Percentiles rank a stretch among this genome's conserved stretches.
Conservation (phyloP, 805 yeast genomes). For the Pichia californica region DNA sequence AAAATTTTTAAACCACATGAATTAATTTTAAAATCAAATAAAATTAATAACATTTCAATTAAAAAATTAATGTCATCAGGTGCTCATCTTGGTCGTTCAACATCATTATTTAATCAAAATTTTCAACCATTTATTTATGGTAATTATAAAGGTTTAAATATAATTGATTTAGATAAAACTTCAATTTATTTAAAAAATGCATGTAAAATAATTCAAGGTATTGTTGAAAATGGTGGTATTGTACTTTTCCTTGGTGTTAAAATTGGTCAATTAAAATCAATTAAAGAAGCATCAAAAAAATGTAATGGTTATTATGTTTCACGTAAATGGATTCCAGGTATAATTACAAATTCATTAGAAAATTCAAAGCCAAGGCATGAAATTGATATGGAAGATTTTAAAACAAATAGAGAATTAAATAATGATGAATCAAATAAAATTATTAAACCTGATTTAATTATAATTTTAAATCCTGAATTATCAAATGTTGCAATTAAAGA, state of each 20-base stretch:
- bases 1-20: conserved; percentile 66
- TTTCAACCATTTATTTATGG: conserved; percentile 88
- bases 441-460: conserved; percentile 83
- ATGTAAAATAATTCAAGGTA: conserved; percentile 74
- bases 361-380: conserved; percentile 58
- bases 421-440: conserved; percentile 44
- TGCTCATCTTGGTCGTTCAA: conserved; percentile 92
- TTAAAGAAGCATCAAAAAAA: conserved; percentile 74
- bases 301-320: conserved; percentile 75
- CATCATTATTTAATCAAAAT: conserved; percentile 65
- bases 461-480: conserved; percentile 82
- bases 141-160: conserved; percentile 81
- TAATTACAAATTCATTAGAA: conserved; percentile 74
- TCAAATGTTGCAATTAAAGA: conserved; percentile 75
- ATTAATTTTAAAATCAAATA: conserved; percentile 54
- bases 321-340: conserved; percentile 91
- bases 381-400: conserved; percentile 65
- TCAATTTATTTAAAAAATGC: conserved; percentile 71
- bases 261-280: conserved; percentile 65
- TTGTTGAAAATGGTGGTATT: conserved; percentile 79
- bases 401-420: conserved; percentile 54
- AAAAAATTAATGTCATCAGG: conserved; percentile 82
- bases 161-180: conserved; percentile 87
- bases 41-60: conserved; percentile 53
- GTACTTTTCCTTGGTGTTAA: conserved; percentile 77